Conservation (phyloP, 2,329 filamentous ascomycete genomes). For the Pezicula neosporulosa region DNA sequence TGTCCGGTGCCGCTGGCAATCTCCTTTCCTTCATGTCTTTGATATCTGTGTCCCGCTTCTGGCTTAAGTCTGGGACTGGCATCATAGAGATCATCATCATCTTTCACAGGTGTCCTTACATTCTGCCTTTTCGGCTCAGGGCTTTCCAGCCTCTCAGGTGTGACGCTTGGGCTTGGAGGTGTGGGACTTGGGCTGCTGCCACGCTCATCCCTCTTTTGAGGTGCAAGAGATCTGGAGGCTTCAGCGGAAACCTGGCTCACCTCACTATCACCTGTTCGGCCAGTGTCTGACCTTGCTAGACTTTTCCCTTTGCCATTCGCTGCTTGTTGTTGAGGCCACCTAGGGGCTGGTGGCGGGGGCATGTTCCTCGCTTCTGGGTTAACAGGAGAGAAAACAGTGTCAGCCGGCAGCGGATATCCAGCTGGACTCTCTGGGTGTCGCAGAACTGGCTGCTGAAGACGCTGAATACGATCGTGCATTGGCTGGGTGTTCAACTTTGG, state of each 20-base stretch:
- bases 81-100: slow-evolving; percentile 31
- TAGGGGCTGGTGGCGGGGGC: slow-evolving; percentile 19
- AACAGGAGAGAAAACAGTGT: slow-evolving; percentile 18
- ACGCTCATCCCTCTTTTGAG: slow-evolving; percentile 2
- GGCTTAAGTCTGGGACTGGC: slow-evolving; percentile 26
- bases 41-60: slow-evolving; percentile 1
- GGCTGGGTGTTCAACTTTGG: background rate
- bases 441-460: slow-evolving; percentile 16
- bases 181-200: slow-evolving; percentile 3
- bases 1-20: slow-evolving; percentile 1
- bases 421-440: slow-evolving; percentile 22
- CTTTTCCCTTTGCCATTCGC: slow-evolving; percentile 2
- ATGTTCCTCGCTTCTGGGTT: slow-evolving; percentile 15
- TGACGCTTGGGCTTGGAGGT: slow-evolving; percentile 9
- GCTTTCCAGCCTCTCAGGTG: slow-evolving; percentile 5
- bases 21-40: slow-evolving; percentile 2
- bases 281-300: slow-evolving; percentile 3
- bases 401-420: slow-evolving; percentile 20
- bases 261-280: slow-evolving; percentile 1
- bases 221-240: background rate
- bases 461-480: slow-evolving; percentile 9
- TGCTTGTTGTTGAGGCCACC: slow-evolving; percentile 9
- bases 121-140: background rate
- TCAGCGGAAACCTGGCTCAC: background rate
- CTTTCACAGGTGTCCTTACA: background rate